Percentiles rank a stretch among this genome's conserved stretches.
These are phyloP conservation scores for Mycogone perniciosa DNA, from an alignment of 2,329 filamentous ascomycete species.

Conservation along the genomic window DNA sequence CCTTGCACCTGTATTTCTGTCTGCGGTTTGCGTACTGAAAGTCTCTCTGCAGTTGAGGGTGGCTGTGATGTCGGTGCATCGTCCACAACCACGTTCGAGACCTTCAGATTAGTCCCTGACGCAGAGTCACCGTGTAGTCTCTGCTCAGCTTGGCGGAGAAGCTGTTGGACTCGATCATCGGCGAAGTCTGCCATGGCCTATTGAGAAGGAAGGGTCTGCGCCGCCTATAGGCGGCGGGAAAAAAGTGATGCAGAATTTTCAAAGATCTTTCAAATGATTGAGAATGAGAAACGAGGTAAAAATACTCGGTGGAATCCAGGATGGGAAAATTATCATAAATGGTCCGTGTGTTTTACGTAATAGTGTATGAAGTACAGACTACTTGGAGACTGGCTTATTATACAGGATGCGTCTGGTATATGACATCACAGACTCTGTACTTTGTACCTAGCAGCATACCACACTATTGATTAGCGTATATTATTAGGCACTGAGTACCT, in stretches of 20 bases:
- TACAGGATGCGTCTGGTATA: no score
- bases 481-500: no score
- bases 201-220: background rate
- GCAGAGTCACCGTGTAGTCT: conserved; percentile 6
- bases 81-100: background rate
- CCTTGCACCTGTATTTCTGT: background rate
- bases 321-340: no score
- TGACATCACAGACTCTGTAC: no score
- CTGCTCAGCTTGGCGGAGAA: conserved; percentile 16
- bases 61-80: background rate
- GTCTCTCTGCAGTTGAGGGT: conserved; percentile 6
- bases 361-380: no score
- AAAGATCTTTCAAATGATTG: background rate
- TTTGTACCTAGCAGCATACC: no score
- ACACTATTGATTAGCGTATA: no score
- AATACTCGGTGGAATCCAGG: no score
- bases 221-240: background rate
- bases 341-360: no score
- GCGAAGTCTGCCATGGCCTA: conserved; percentile 13
- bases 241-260: background rate
- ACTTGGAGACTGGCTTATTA: no score
- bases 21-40: conserved; percentile 15
- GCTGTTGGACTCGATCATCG: conserved; percentile 12
- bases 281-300: no score
- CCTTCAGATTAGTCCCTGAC: background rate